A percentile compares a stretch with the other conserved stretches of the same genome.
Conservation (phyloP, 1,284 basidiomycete genomes). For the Phenoliferia sp. region DNA sequence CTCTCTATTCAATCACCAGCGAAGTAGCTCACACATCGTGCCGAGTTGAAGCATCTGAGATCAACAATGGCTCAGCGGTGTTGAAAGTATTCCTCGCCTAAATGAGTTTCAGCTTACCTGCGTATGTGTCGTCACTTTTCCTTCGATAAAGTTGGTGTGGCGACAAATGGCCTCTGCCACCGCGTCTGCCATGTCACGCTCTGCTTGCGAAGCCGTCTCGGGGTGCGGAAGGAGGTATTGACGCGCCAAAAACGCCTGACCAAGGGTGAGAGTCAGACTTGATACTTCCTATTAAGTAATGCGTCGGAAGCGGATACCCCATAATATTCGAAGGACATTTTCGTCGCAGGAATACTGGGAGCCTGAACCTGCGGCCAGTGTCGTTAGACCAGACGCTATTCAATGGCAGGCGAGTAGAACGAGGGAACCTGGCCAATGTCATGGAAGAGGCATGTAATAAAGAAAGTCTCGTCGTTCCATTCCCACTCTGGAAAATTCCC, state of each 20-base stretch:
- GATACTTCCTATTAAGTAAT: too few relatives aligned
- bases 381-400: too few relatives aligned
- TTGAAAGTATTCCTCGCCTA: conserved; percentile 45
- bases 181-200: conserved; percentile 53
- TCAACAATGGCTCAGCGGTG: conserved; percentile 50
- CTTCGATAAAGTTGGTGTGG: conserved; percentile 56
- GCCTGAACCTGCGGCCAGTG: too few relatives aligned
- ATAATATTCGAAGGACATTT: neutral
- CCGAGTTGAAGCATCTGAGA: conserved; percentile 51
- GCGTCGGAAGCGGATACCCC: too few relatives aligned
- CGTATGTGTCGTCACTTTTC: neutral
- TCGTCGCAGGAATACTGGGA: conserved; percentile 12
- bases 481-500: conserved; percentile 8
- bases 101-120: neutral
- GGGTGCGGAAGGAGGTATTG: conserved; percentile 41
- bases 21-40: conserved; percentile 42
- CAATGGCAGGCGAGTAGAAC: too few relatives aligned
- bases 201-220: conserved; percentile 35
- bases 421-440: conserved; percentile 50
- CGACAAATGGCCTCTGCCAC: conserved; percentile 57
- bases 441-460: conserved; percentile 54
- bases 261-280: too few relatives aligned
- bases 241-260: conserved; percentile 8
- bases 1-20: too few relatives aligned
- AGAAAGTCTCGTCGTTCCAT: conserved; percentile 49